Percentiles rank a stretch among this genome's conserved stretches.
Evolutionary conservation across 2,329 filamentous ascomycete species (phyloP).

Genomic region (Sphaerulina populicola): DNA sequence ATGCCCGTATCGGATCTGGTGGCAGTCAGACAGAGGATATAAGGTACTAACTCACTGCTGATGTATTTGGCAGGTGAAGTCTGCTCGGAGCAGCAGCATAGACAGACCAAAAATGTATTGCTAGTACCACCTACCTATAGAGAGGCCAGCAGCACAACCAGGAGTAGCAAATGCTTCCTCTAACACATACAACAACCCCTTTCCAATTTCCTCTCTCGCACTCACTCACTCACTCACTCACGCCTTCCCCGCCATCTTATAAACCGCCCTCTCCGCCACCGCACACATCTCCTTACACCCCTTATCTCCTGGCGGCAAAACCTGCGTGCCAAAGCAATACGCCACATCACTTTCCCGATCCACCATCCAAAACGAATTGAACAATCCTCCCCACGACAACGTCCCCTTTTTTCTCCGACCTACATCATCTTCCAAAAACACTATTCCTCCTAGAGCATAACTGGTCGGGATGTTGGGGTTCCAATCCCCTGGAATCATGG

Average conservation of each 20-base stretch:
- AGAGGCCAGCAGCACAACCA: too few species aligned
- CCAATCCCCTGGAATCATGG: conserved; percentile 33
- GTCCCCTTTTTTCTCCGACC: conserved; percentile 35
- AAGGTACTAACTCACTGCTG: too few species aligned
- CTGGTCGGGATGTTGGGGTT: conserved; percentile 24
- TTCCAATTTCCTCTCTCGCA: too few species aligned
- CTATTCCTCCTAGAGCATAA: conserved; percentile 39
- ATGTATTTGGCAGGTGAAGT: too few species aligned
- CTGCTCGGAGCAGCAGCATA: too few species aligned
- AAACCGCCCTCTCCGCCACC: conserved; percentile 37
- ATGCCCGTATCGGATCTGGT: too few species aligned
- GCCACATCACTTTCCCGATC: conserved; percentile 36
- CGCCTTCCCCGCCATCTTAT: conserved; percentile 33
- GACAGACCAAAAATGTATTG: too few species aligned
- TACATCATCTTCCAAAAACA: conserved; percentile 36
- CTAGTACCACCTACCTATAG: too few species aligned
- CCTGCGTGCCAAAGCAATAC: conserved; percentile 39
- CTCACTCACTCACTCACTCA: not conserved
- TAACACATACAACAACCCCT: too few species aligned
- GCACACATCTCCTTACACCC: conserved; percentile 31
- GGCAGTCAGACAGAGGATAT: too few species aligned
- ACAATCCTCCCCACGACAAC: conserved; percentile 41
- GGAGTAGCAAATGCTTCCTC: too few species aligned
- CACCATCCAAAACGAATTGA: conserved; percentile 43
- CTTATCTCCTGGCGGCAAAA: conserved; percentile 38